These are phyloP conservation scores for Vanrija sp. DNA, from an alignment of 1,284 basidiomycete species.

Conservation along the genomic window DNA sequence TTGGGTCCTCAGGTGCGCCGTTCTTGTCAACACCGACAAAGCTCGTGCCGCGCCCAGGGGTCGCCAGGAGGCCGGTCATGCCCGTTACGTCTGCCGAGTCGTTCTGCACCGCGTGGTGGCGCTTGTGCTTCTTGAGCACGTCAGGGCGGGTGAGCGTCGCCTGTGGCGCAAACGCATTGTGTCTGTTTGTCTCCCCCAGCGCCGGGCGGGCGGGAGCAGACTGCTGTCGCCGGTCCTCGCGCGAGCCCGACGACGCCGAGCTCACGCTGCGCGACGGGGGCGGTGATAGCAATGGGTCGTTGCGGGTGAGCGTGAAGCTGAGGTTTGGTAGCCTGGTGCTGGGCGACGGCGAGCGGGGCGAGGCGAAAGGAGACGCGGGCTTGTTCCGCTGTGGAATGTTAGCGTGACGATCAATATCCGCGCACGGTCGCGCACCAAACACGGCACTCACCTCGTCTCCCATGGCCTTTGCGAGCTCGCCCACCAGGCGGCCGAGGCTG, in stretches of 20 bases:
- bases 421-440: neutral
- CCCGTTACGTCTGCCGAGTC: constrained; percentile 40
- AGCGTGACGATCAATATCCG: neutral
- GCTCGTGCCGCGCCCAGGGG: constrained; percentile 40
- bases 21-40: constrained; percentile 38
- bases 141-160: neutral
- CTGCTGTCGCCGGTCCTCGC: neutral
- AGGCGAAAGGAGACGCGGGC: constrained; percentile 11
- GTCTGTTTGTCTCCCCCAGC: constrained; percentile 27
- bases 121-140: neutral
- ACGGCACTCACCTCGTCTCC: constrained; percentile 29
- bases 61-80: constrained; percentile 44
- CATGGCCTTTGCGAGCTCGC: constrained; percentile 42
- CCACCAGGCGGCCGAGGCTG: constrained; percentile 59
- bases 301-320: constrained; percentile 37
- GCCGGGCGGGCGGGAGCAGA: constrained; percentile 13
- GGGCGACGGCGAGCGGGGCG: constrained; percentile 16
- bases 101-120: neutral
- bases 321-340: constrained; percentile 50
- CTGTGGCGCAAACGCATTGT: constrained; percentile 19
- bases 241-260: constrained; percentile 3
- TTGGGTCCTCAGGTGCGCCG: constrained; percentile 23
- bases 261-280: constrained; percentile 28
- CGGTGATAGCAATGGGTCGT: constrained; percentile 37
- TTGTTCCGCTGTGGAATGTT: constrained; percentile 13